These are phyloP conservation scores for Cyberlindnera subsufficiens DNA, from an alignment of 805 yeast genomes.

Conservation along the genomic window DNA sequence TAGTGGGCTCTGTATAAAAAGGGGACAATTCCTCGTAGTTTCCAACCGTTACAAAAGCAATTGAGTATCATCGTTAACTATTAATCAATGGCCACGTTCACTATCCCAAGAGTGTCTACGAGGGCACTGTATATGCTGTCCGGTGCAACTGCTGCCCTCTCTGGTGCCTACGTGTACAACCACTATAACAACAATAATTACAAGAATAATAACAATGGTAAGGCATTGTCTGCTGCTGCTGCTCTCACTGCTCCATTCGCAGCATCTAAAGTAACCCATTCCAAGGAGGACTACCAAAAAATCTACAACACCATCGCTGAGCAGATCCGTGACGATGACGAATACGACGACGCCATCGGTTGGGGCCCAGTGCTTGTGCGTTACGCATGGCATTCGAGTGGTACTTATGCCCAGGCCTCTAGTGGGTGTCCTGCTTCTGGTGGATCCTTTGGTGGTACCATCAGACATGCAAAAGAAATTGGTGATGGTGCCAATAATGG, in stretches of 20 bases:
- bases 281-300: constrained; percentile 48
- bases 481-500: constrained; percentile 45
- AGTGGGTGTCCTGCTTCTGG: constrained; percentile 41
- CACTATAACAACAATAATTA: constrained; percentile 17
- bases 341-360: constrained; percentile 61
- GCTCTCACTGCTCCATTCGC: constrained; percentile 13
- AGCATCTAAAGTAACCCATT: constrained; percentile 21
- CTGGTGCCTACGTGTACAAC: constrained; percentile 22
- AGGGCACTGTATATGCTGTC: constrained; percentile 18
- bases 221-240: constrained; percentile 21
- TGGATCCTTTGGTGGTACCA: constrained; percentile 71
- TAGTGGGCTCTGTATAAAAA: too few species aligned
- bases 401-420: constrained; percentile 59
- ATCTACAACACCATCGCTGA: constrained; percentile 71
- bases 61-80: not conserved
- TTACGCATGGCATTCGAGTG: constrained; percentile 83
- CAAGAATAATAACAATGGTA: constrained; percentile 11
- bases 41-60: not conserved
- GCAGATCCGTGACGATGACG: constrained; percentile 47
- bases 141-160: constrained; percentile 27
- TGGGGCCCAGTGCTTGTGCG: constrained; percentile 76
- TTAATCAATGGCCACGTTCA: constrained; percentile 1
- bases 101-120: constrained; percentile 5
- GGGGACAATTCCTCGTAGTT: too few species aligned
- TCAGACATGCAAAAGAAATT: constrained; percentile 50